Conservation (phyloP, 805 yeast species). For the Wickerhamomyces bovis region DNA sequence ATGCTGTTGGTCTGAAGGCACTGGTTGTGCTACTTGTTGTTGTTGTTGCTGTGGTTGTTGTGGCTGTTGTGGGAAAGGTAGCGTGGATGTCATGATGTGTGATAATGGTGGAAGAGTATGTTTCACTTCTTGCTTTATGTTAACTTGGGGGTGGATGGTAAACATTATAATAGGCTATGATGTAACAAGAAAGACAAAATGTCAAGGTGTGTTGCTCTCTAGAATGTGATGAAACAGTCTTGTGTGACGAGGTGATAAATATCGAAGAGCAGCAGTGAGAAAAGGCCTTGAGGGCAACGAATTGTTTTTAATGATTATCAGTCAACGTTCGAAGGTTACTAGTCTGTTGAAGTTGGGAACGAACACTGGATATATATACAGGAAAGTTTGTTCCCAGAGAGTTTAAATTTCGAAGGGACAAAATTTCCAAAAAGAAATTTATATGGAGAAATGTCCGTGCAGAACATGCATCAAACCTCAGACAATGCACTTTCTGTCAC, state of each 20-base stretch:
- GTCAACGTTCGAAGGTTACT: too few species aligned
- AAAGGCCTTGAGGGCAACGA: too few species aligned
- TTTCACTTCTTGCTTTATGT: constrained; percentile 5
- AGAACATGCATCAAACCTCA: neutral
- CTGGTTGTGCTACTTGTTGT: neutral
- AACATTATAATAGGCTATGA: constrained; percentile 9
- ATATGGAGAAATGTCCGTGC: neutral
- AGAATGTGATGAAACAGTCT: neutral
- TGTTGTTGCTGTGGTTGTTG: constrained; percentile 4
- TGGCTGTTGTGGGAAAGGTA: constrained; percentile 16
- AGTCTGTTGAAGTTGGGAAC: neutral
- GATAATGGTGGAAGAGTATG: constrained; percentile 21
- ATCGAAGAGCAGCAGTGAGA: neutral
- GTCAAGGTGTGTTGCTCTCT: neutral
- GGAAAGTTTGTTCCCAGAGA: neutral
- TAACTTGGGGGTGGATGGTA: constrained; percentile 5
- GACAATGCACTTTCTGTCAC: neutral
- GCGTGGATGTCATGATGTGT: constrained; percentile 17
- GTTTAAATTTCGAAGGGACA: neutral
- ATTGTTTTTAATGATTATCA: neutral
- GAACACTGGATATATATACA: neutral
- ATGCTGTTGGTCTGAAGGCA: neutral
- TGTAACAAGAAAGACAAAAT: neutral
- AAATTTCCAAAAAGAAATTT: neutral
- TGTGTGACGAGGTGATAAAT: neutral